Percentiles rank a stretch among this genome's conserved stretches.
Evolutionary conservation across 1,139 yeast species (phyloP).

Genomic region (Saccharomyces hybrid): DNA sequence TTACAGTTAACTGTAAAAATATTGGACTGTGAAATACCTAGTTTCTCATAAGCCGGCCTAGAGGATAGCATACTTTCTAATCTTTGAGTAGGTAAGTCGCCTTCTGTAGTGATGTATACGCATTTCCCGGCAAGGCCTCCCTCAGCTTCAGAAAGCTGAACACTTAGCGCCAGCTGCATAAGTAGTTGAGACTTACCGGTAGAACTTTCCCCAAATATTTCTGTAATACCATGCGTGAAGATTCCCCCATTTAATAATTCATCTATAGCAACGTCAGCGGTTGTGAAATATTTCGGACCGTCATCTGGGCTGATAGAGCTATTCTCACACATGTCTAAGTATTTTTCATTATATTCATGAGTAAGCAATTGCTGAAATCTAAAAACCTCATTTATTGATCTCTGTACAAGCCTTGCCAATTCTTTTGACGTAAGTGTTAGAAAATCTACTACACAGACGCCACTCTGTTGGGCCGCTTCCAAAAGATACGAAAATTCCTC

Average conservation of each 20-base stretch:
- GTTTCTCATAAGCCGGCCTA: slow-evolving; percentile 26
- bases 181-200: slow-evolving; percentile 78
- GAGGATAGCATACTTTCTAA: slow-evolving; percentile 36
- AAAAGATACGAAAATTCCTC: slow-evolving; percentile 27
- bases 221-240: slow-evolving; percentile 59
- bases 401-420: slow-evolving; percentile 40
- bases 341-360: slow-evolving; percentile 23
- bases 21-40: slow-evolving; percentile 39
- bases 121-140: slow-evolving; percentile 46
- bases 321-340: slow-evolving; percentile 2
- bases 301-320: background rate
- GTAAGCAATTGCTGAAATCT: slow-evolving; percentile 35
- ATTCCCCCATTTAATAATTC: slow-evolving; percentile 59
- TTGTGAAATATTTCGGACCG: slow-evolving; percentile 35
- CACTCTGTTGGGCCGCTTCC: slow-evolving; percentile 24
- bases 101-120: slow-evolving; percentile 71
- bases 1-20: slow-evolving; percentile 58
- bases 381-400: slow-evolving; percentile 44
- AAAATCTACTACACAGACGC: slow-evolving; percentile 38
- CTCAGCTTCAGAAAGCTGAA: slow-evolving; percentile 41
- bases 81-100: slow-evolving; percentile 59
- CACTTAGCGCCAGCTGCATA: slow-evolving; percentile 53
- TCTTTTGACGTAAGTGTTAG: slow-evolving; percentile 35
- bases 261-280: slow-evolving; percentile 60
- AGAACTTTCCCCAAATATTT: slow-evolving; percentile 77